A percentile compares a stretch with the other conserved stretches of the same genome.
These are phyloP conservation scores for Globisporangium apiculatum DNA, from an alignment of 352 stramenopile species.

Conservation along the genomic window DNA sequence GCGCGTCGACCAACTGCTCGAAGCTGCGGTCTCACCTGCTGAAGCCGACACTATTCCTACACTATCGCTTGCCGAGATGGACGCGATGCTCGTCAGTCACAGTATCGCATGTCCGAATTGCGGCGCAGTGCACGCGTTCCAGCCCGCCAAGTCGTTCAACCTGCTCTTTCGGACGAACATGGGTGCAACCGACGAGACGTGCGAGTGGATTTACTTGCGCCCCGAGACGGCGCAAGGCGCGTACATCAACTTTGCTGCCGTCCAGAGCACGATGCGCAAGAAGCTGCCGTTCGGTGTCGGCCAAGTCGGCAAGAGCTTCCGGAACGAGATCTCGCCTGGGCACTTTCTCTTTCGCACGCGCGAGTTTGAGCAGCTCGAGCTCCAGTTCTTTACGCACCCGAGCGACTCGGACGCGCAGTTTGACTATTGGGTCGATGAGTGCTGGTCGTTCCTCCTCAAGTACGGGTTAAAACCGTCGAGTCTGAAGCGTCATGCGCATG, in stretches of 20 bases:
- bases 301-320: constrained; percentile 97
- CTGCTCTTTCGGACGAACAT: constrained; percentile 97
- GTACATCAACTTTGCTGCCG: constrained; percentile 98
- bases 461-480: constrained; percentile 86
- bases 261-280: constrained; percentile 86
- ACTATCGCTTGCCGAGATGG: constrained; percentile 51
- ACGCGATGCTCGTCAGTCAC: constrained; percentile 37
- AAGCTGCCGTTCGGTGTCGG: constrained; percentile 95
- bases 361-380: constrained; percentile 98
- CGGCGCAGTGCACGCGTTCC: constrained; percentile 37
- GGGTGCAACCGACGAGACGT: constrained; percentile 86
- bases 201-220: constrained; percentile 91
- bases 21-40: constrained; percentile 33
- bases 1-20: constrained; percentile 68
- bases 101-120: constrained; percentile 56
- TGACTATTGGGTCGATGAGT: constrained; percentile 91
- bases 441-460: constrained; percentile 86
- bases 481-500: constrained; percentile 90
- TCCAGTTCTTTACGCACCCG: constrained; percentile 78
- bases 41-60: constrained; percentile 42
- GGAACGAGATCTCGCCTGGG: constrained; percentile 97
- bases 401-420: constrained; percentile 72
- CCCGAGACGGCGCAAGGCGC: constrained; percentile 97
- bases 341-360: constrained; percentile 97
- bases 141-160: constrained; percentile 93